phyloP scores from a whole-genome alignment of 2,329 filamentous ascomycete species.

The Pochonia chlamydosporia region DNA sequence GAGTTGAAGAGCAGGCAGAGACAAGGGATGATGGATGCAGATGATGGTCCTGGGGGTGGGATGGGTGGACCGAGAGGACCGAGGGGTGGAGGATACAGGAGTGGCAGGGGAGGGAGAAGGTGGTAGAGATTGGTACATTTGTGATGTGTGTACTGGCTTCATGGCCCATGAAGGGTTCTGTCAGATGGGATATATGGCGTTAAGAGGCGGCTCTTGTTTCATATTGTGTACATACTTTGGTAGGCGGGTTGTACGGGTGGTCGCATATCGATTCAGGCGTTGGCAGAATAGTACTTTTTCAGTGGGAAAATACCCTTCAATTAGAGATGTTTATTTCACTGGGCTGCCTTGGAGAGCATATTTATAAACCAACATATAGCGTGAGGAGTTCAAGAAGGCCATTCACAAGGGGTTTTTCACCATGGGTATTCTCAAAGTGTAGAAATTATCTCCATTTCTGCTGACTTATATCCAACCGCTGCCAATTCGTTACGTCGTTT shows the following conservation, averaged over 20 bases:
- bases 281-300: not conserved
- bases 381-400: no score
- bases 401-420: no score
- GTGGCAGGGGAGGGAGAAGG: conserved; percentile 34
- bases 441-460: not conserved
- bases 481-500: not conserved
- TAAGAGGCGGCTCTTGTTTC: not conserved
- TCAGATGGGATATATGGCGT: not conserved
- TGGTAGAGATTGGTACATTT: not conserved
- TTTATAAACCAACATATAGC: no score
- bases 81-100: conserved; percentile 49
- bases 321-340: not conserved
- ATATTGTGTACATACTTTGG: not conserved
- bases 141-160: not conserved
- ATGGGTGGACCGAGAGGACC: conserved; percentile 42
- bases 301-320: conserved; percentile 5
- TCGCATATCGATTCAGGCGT: not conserved
- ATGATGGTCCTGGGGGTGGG: conserved; percentile 30
- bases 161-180: not conserved
- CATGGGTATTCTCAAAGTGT: no score
- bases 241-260: not conserved
- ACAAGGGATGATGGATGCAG: conserved; percentile 41
- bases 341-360: not conserved
- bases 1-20: conserved; percentile 71
- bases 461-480: not conserved